These are phyloP conservation scores for Brassica rapa DNA, from an alignment of 345 rosid species.

Conservation along the genomic window DNA sequence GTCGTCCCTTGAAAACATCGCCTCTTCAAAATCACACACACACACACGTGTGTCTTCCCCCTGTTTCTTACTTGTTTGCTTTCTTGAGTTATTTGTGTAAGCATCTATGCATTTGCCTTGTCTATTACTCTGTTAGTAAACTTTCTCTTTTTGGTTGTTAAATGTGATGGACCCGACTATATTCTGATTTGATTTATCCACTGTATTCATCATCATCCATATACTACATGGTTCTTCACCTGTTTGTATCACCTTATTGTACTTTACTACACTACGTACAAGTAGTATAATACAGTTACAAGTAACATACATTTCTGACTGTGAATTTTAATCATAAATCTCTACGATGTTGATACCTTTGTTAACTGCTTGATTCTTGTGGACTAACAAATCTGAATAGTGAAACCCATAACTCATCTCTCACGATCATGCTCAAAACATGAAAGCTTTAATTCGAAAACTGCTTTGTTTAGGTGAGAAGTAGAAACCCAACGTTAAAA, in stretches of 20 bases:
- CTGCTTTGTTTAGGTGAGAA: conserved; percentile 34
- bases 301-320: not conserved
- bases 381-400: not conserved
- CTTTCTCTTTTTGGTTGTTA: not conserved
- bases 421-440: conserved; percentile 30
- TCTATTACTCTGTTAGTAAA: conserved; percentile 7
- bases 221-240: not conserved
- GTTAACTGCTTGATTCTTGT: conserved; percentile 4
- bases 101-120: conserved; percentile 16
- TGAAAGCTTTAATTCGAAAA: conserved; percentile 18
- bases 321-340: not conserved
- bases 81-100: conserved; percentile 32
- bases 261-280: not conserved
- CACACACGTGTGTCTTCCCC: not conserved
- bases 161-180: not conserved
- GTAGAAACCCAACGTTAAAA: conserved; percentile 37
- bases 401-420: not conserved
- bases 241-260: not conserved
- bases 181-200: not conserved
- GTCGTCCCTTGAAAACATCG: conserved; percentile 19
- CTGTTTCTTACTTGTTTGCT: conserved; percentile 18
- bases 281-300: too few species aligned
- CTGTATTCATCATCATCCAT: not conserved
- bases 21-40: not conserved
- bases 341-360: not conserved